phyloP scores from a whole-genome alignment of 805 yeast genomes.

The Wickerhamiella dianesei region DNA sequence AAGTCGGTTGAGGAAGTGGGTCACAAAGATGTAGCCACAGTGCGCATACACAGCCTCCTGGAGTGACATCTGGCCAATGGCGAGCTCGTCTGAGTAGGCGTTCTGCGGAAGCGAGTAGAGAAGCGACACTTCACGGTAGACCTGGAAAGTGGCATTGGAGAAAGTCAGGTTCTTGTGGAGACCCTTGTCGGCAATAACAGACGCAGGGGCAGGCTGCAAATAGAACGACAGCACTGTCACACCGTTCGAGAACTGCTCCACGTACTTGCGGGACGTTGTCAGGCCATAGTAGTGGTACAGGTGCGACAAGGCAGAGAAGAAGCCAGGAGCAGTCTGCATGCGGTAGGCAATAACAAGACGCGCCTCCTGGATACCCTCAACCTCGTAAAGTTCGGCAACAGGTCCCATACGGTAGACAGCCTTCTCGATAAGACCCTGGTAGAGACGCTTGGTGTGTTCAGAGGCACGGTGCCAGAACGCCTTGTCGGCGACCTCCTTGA shows the following conservation, averaged over 20 bases:
- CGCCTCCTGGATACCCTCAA: constrained; percentile 69
- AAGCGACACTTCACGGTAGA: constrained; percentile 85
- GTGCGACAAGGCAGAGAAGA: constrained; percentile 73
- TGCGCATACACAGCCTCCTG: constrained; percentile 94
- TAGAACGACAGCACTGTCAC: constrained; percentile 78
- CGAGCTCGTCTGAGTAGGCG: constrained; percentile 60
- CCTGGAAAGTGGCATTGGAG: constrained; percentile 73
- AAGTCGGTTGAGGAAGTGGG: constrained; percentile 86
- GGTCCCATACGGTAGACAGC: constrained; percentile 78
- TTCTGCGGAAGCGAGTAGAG: constrained; percentile 84
- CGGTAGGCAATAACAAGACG: constrained; percentile 81
- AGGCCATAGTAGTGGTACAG: constrained; percentile 81
- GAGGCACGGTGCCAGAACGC: constrained; percentile 70
- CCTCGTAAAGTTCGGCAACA: constrained; percentile 72
- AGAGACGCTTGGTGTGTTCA: constrained; percentile 61
- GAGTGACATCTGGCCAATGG: constrained; percentile 64
- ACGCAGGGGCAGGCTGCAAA: constrained; percentile 46
- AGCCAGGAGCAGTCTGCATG: constrained; percentile 71
- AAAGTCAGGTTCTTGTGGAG: constrained; percentile 30
- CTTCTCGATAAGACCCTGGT: constrained; percentile 55
- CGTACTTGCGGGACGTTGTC: constrained; percentile 74
- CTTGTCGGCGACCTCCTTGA: constrained; percentile 60
- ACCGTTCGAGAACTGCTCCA: constrained; percentile 87
- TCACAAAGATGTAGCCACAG: constrained; percentile 79
- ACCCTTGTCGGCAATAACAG: constrained; percentile 21